These are phyloP conservation scores for Cylindrotheca closterium DNA, from an alignment of 108 stramenopile genomes.

Conservation along the genomic window DNA sequence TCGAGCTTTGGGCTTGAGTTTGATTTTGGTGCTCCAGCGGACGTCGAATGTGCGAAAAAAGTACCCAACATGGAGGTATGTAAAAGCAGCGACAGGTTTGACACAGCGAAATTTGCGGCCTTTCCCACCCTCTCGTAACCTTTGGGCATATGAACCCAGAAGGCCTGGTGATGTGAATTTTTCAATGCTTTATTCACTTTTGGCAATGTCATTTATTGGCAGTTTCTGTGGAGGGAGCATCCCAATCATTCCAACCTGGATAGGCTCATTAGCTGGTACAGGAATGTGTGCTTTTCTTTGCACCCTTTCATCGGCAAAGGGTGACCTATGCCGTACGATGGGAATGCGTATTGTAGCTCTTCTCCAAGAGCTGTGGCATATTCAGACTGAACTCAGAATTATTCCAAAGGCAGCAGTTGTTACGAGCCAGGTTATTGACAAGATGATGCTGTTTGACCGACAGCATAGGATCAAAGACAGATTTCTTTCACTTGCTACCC, in stretches of 20 bases:
- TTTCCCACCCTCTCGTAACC: slow-evolving; percentile 71
- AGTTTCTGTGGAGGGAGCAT: slow-evolving; percentile 74
- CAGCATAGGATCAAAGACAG: slow-evolving; percentile 76
- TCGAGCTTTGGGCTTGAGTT: slow-evolving; percentile 63
- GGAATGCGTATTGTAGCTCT: slow-evolving; percentile 80
- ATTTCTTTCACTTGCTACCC: slow-evolving; percentile 48
- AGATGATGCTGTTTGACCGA: slow-evolving; percentile 82
- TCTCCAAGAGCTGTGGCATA: slow-evolving; percentile 48
- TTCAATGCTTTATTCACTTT: slow-evolving; percentile 67
- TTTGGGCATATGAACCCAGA: slow-evolving; percentile 56
- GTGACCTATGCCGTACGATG: slow-evolving; percentile 76
- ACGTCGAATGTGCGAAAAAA: slow-evolving; percentile 46
- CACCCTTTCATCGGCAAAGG: slow-evolving; percentile 54
- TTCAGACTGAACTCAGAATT: slow-evolving; percentile 65
- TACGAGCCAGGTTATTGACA: slow-evolving; percentile 68
- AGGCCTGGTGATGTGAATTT: slow-evolving; percentile 64
- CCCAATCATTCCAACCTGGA: slow-evolving; percentile 78
- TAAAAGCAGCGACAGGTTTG: slow-evolving; percentile 24
- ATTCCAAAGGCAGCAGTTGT: slow-evolving; percentile 60
- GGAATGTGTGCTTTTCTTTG: slow-evolving; percentile 57
- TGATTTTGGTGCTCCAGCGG: slow-evolving; percentile 58
- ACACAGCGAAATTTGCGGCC: slow-evolving; percentile 26
- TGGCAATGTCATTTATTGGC: slow-evolving; percentile 74
- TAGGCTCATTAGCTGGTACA: slow-evolving; percentile 72
- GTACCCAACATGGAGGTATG: slow-evolving; percentile 70